These are phyloP conservation scores for Diaporthe helianthi DNA, from an alignment of 2,329 filamentous ascomycete genomes.

Conservation along the genomic window DNA sequence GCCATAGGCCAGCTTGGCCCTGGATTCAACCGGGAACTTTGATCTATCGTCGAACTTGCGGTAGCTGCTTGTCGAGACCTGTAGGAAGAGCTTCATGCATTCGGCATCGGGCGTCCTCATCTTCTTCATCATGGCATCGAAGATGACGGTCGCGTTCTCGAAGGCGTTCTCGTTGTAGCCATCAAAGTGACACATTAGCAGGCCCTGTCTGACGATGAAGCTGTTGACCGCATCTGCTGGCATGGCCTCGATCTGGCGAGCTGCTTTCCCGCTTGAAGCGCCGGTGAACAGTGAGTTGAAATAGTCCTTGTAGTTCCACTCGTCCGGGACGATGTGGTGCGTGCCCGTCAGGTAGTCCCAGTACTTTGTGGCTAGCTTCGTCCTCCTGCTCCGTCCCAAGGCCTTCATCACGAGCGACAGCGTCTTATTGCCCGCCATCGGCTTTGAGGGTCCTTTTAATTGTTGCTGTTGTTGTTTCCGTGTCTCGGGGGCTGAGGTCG, in stretches of 20 bases:
- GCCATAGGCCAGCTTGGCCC: slow-evolving; percentile 54
- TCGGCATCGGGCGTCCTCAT: slow-evolving; percentile 56
- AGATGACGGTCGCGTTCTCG: slow-evolving; percentile 66
- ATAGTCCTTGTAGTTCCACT: slow-evolving; percentile 72
- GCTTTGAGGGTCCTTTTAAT: slow-evolving; percentile 2
- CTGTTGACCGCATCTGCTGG: slow-evolving; percentile 51
- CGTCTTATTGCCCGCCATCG: slow-evolving; percentile 54
- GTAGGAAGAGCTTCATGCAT: slow-evolving; percentile 62
- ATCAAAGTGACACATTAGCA: slow-evolving; percentile 78
- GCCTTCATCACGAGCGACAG: slow-evolving; percentile 75
- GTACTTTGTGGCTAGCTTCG: slow-evolving; percentile 72
- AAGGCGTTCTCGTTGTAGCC: slow-evolving; percentile 77
- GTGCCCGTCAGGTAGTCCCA: slow-evolving; percentile 75
- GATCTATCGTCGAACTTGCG: slow-evolving; percentile 46
- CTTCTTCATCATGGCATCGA: slow-evolving; percentile 66
- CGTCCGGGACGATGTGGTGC: slow-evolving; percentile 73
- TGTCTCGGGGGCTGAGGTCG: not conserved
- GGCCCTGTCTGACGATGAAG: slow-evolving; percentile 73
- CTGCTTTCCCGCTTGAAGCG: slow-evolving; percentile 68
- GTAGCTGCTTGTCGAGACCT: slow-evolving; percentile 58
- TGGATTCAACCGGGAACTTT: slow-evolving; percentile 40
- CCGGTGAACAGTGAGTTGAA: slow-evolving; percentile 71
- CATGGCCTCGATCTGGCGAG: slow-evolving; percentile 64
- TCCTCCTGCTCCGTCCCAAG: slow-evolving; percentile 65
- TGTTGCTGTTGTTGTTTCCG: not conserved